Evolutionary conservation across 140 eudicot species (phyloP).

Genomic region (Artemisia princeps): DNA sequence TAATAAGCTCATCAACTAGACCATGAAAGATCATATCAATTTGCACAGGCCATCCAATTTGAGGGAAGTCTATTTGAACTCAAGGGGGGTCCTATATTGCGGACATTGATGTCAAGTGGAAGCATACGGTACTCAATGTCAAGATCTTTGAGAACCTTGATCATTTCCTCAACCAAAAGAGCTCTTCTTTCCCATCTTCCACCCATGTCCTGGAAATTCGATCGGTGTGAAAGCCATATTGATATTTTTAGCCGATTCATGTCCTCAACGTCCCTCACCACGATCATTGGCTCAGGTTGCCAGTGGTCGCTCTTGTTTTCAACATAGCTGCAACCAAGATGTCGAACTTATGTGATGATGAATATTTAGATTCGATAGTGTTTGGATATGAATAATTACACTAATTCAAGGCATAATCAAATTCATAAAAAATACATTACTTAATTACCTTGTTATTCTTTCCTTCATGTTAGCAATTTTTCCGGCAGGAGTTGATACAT

Average conservation of each 20-base stretch:
- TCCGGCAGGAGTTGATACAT: conserved; percentile 41
- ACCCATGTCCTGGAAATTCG: conserved; percentile 74
- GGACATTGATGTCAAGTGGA: conserved; percentile 61
- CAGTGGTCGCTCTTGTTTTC: conserved; percentile 32
- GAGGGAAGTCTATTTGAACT: conserved; percentile 56
- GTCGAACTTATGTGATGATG: not conserved
- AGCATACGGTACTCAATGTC: conserved; percentile 76
- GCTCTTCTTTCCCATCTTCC: conserved; percentile 68
- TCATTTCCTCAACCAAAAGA: conserved; percentile 63
- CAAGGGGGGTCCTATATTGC: conserved; percentile 43
- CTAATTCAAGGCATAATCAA: not conserved
- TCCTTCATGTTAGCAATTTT: conserved; percentile 38
- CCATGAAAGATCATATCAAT: not conserved
- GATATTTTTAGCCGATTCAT: conserved; percentile 66
- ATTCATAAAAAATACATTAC: not conserved
- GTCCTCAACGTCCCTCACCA: conserved; percentile 58
- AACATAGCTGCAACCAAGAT: conserved; percentile 23
- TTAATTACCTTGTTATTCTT: conserved; percentile 32
- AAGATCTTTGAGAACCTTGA: conserved; percentile 56
- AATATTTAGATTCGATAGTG: not conserved
- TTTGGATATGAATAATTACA: not conserved
- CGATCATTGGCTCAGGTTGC: conserved; percentile 37
- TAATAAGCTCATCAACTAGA: not conserved
- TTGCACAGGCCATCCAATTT: conserved; percentile 49
- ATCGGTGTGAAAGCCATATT: conserved; percentile 56